phyloP scores from a whole-genome alignment of 805 yeast genomes.

The Ogataea corticis region DNA sequence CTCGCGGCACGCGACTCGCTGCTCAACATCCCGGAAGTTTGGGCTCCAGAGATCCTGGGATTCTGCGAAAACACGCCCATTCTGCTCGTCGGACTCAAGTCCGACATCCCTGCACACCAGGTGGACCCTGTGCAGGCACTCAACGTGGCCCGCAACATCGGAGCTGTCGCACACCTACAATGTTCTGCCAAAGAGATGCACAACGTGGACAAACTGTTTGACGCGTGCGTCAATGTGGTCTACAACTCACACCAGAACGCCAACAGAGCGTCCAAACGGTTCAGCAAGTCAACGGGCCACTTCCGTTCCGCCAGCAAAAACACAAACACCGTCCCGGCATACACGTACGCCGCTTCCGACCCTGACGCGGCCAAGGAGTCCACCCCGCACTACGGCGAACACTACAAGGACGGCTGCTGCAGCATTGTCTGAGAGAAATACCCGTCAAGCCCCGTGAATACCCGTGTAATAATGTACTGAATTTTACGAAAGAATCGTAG shows the following conservation, averaged over 20 bases:
- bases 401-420: constrained; percentile 12
- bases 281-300: constrained; percentile 22
- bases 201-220: constrained; percentile 68
- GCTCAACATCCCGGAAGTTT: constrained; percentile 71
- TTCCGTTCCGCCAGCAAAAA: constrained; percentile 24
- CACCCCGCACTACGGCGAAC: constrained; percentile 3
- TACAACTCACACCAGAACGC: constrained; percentile 23
- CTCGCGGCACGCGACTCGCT: constrained; percentile 63
- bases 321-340: constrained; percentile 10
- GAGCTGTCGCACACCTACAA: constrained; percentile 71
- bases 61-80: constrained; percentile 82
- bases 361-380: constrained; percentile 3
- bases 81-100: constrained; percentile 78
- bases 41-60: constrained; percentile 86
- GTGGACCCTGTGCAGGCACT: constrained; percentile 28
- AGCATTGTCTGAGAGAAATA: constrained; percentile 6
- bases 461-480: too few species aligned
- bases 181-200: constrained; percentile 75
- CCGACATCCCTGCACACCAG: constrained; percentile 53
- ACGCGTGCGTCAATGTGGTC: constrained; percentile 43
- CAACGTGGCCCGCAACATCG: constrained; percentile 43
- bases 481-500: too few species aligned
- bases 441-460: neutral
- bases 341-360: constrained; percentile 5
- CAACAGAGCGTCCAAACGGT: constrained; percentile 16